Conservation (phyloP, 768 basidiomycete species). For the Leccinum rimulosum region DNA sequence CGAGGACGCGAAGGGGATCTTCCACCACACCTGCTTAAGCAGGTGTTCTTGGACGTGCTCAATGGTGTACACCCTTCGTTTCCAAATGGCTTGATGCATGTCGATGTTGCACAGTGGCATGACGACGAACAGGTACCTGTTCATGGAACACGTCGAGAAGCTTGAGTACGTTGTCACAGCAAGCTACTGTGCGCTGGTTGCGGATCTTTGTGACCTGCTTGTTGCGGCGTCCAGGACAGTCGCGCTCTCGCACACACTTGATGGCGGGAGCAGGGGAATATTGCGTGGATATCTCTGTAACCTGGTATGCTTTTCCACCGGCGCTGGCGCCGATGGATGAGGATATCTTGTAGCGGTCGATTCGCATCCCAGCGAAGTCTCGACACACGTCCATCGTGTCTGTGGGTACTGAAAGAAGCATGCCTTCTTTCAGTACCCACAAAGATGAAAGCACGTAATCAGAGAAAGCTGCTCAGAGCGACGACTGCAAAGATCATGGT, state of each 20-base stretch:
- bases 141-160: slow-evolving; percentile 55
- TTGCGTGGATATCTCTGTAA: slow-evolving; percentile 47
- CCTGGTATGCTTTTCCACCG: slow-evolving; percentile 76
- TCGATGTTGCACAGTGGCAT: no score
- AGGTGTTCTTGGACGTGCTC: no score
- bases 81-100: no score
- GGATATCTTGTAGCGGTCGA: slow-evolving; percentile 62
- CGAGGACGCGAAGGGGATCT: no score
- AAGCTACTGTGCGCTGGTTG: slow-evolving; percentile 46
- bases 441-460: no score
- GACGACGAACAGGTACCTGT: no score
- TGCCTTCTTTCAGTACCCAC: not conserved
- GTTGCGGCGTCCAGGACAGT: slow-evolving; percentile 34
- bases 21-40: no score
- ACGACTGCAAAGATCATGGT: no score
- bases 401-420: not conserved
- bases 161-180: slow-evolving; percentile 56
- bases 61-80: no score
- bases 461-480: no score
- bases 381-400: slow-evolving; percentile 19
- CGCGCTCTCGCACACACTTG: no score
- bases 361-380: slow-evolving; percentile 46
- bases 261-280: not conserved
- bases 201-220: slow-evolving; percentile 70
- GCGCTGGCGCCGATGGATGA: slow-evolving; percentile 67